phyloP scores from a whole-genome alignment of 352 stramenopile species.

The Globisporangium takayamanum region DNA sequence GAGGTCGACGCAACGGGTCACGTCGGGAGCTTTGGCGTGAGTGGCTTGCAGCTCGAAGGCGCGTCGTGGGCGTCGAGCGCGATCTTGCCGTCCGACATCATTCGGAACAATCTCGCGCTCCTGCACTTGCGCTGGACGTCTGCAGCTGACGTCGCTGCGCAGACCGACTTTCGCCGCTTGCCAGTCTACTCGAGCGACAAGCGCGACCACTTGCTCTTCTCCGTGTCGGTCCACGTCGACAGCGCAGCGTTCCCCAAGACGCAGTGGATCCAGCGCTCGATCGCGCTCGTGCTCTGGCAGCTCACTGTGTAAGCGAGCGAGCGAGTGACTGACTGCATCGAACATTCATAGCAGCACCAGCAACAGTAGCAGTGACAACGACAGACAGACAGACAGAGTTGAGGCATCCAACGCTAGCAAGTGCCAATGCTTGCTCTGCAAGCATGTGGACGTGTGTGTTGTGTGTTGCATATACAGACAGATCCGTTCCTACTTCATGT shows the following conservation, averaged over 20 bases:
- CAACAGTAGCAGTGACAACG: neutral
- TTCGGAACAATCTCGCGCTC: conserved; percentile 59
- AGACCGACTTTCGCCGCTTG: conserved; percentile 33
- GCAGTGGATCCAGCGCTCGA: conserved; percentile 77
- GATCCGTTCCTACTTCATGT: neutral
- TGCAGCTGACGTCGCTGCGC: conserved; percentile 22
- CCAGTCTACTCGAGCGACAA: conserved; percentile 83
- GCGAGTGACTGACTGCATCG: too few relatives aligned
- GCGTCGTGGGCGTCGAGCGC: conserved; percentile 57
- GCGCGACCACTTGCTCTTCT: conserved; percentile 76
- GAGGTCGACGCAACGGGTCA: conserved; percentile 37
- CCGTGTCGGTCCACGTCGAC: conserved; percentile 62
- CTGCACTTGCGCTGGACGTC: conserved; percentile 69
- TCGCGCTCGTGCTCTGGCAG: conserved; percentile 81
- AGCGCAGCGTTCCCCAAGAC: conserved; percentile 38
- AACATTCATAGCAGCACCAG: neutral
- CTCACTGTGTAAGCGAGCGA: neutral
- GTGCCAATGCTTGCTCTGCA: too few relatives aligned
- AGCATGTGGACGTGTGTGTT: conserved; percentile 1
- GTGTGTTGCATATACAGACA: conserved; percentile 1
- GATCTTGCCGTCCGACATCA: conserved; percentile 71
- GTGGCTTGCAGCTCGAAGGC: conserved; percentile 80
- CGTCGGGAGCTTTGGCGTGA: conserved; percentile 49
- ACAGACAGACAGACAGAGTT: neutral
- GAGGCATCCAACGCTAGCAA: neutral